Evolutionary conservation across 257 asterid species (phyloP), one percentile per base, ranked within the genome.

Genomic region (Osmanthus fragrans): DNA sequence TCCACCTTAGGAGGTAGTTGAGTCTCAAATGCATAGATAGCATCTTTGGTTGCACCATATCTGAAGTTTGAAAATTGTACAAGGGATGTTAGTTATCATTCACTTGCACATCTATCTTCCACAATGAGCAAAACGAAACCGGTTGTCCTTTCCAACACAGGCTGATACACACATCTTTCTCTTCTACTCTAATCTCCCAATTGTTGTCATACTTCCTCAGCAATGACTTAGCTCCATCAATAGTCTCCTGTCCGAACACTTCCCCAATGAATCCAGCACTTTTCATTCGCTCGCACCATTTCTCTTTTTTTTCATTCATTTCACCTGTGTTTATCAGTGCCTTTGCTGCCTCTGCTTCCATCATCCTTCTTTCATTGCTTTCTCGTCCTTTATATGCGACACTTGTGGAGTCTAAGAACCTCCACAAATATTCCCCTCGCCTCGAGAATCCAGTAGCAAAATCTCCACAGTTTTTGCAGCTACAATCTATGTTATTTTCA

Each of bases 281-380:
- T 32, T 25, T 85, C 95, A 90, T 89, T 82, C 94, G 86, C 76
- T 90, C 94, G 47, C 93, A 86, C 98, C 98, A 93, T 78, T 85
- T 88, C 84, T 90, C 97, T 47, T 86, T 89, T 18, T 86, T 83
- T 76, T 91, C 98, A 40, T 90, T 93, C 98, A 91, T 88, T 79
- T 90, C 97, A 16, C 86, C 94, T 12, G 6, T 37, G 40, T 84
- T 88, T 30, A 79, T 70, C 81, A 93, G 73, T 10, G 85, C 91
- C 83, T 91, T 89, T 4, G 98, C 96, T 23, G 98, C 97, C 68
- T 91, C 98, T 7, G 91, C 93, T 77, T 93, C 98, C 91, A 93
- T 85, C 96, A 93, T 91, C 86, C 86, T 85, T 82, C 98, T 88
- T 78, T 91, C 97, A 0, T 93, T 93, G 63, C 93, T 89, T 78